phyloP scores from a whole-genome alignment of 257 asterid genomes.

The Solanum sitiens region DNA sequence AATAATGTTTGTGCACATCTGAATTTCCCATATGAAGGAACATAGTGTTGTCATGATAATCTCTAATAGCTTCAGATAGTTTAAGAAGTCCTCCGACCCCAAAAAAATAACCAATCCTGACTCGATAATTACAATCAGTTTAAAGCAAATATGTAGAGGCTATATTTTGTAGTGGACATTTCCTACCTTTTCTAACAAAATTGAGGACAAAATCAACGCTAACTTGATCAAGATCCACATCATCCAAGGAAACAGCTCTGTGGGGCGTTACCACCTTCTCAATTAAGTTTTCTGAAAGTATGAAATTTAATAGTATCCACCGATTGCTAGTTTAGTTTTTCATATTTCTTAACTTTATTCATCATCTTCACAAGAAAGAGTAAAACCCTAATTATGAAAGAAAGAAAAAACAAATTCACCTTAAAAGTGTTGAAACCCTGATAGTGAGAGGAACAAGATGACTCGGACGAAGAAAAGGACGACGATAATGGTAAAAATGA shows the following conservation, averaged over 20 bases:
- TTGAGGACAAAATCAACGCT: conserved; percentile 78
- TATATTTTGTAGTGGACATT: neutral
- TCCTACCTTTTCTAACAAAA: conserved; percentile 80
- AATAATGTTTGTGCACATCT: neutral
- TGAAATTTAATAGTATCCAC: conserved; percentile 61
- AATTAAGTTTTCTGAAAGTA: conserved; percentile 72
- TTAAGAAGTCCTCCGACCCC: conserved; percentile 70
- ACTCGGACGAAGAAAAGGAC: too few relatives aligned
- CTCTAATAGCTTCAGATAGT: conserved; percentile 90
- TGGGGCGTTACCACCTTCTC: conserved; percentile 96
- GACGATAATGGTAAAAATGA: too few relatives aligned
- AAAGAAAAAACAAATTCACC: too few relatives aligned
- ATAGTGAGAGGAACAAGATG: too few relatives aligned
- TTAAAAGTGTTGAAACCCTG: too few relatives aligned
- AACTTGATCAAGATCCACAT: conserved; percentile 97
- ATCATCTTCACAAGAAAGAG: too few relatives aligned
- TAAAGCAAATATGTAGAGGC: neutral
- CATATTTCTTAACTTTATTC: too few relatives aligned
- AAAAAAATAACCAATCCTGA: neutral
- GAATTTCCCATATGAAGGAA: conserved; percentile 76
- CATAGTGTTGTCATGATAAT: conserved; percentile 67
- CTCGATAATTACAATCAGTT: too few relatives aligned
- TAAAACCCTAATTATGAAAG: too few relatives aligned
- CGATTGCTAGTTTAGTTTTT: conserved; percentile 14
- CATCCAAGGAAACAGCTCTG: conserved; percentile 90